Percentiles rank a stretch among this genome's conserved stretches.
Evolutionary conservation across 1,284 basidiomycete species (phyloP).

Genomic region (Malassezia equina): DNA sequence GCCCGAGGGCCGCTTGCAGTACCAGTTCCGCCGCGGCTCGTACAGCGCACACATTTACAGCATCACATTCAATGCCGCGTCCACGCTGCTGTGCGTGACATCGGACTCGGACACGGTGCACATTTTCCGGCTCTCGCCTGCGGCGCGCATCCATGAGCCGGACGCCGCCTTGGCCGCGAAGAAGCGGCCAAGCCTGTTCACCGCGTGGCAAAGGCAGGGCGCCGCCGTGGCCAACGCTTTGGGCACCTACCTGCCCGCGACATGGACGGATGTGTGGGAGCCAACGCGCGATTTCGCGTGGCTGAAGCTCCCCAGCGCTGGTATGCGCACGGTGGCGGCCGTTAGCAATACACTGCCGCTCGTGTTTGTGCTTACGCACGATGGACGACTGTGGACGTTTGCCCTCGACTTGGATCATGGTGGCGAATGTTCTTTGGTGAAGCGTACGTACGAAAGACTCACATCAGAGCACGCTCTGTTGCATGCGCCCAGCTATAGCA

Average conservation of each 20-base stretch:
- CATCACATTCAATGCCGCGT: slow-evolving; percentile 81
- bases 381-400: slow-evolving; percentile 91
- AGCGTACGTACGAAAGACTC: slow-evolving; percentile 51
- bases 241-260: slow-evolving; percentile 79
- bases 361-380: slow-evolving; percentile 90
- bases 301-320: slow-evolving; percentile 71
- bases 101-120: slow-evolving; percentile 93
- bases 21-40: slow-evolving; percentile 85
- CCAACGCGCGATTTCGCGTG: slow-evolving; percentile 89
- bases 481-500: background rate
- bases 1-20: slow-evolving; percentile 80
- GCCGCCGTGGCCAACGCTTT: slow-evolving; percentile 53
- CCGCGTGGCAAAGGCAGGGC: slow-evolving; percentile 52
- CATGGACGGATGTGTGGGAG: slow-evolving; percentile 93
- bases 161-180: slow-evolving; percentile 3
- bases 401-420: slow-evolving; percentile 91
- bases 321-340: slow-evolving; percentile 51
- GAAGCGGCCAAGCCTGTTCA: background rate
- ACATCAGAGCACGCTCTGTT: slow-evolving; percentile 6
- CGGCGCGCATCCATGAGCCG: background rate
- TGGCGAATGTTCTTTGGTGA: slow-evolving; percentile 86
- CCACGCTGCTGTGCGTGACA: slow-evolving; percentile 74
- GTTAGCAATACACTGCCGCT: slow-evolving; percentile 67
- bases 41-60: slow-evolving; percentile 76
- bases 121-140: slow-evolving; percentile 68